Evolutionary conservation across 805 yeast species (phyloP), one percentile per base, ranked within the genome.

Genomic region (Starmerella floris): DNA sequence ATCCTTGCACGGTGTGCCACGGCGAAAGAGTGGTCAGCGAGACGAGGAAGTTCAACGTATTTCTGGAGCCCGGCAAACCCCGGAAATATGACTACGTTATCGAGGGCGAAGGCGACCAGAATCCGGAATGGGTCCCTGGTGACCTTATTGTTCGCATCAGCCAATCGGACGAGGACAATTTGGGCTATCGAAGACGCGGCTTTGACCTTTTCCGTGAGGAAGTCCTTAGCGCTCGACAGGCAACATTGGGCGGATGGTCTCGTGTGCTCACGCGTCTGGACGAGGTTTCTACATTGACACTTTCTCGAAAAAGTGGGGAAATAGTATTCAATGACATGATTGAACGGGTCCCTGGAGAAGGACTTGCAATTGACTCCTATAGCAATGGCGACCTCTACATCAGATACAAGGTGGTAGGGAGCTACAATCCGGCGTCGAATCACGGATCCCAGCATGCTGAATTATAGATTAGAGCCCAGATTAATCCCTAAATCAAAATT

Each of bases 101-200:
- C 39, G 68, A 67, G 38, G 93, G 88, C 2, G 84, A 84, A 60
- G 85, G 88, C 5, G 93, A 88, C 57, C 80, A 77, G 56, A 70
- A 70, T 50, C 96, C 97, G 2, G 94, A 82, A 42, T 70, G 74
- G 68, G 72, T 68, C 4, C 74, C 94, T 3, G 98, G 98, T 17
- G 83, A 88, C 62, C 64, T 91, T 43, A 59, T 70, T 22, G 67
- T 85, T n/a, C 67, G 65, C 33, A 57, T 83, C 30, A 57, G 56
- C 26, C 96, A 88, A 62, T 65, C 68, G 31, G 56, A 62, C 17
- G 43, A 53, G 1, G 58, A 49, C 25, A 79, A 81, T 56, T 58
- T 83, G 72, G 98, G 98, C 6, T 91, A 77, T 63, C 72, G 95
- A 60, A 72, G 98, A 52, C 70, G 84, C 46, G 82, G 82, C 30